Evolutionary conservation across 2,329 filamentous ascomycete genomes (phyloP).

Genomic region (Xylariaceae sp.): DNA sequence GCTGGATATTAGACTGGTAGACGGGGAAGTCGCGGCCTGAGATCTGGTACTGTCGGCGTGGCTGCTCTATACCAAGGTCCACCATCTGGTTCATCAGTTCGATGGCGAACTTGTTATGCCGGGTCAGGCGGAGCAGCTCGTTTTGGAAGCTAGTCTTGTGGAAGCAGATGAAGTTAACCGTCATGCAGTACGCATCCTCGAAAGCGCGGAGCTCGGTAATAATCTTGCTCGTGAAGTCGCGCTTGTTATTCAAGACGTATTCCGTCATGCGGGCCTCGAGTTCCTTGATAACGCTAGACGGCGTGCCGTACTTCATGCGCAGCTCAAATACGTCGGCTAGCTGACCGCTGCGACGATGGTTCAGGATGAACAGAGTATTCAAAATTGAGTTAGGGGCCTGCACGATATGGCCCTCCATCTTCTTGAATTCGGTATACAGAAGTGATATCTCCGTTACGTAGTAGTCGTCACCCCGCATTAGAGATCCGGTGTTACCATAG

Average conservation of each 20-base stretch:
- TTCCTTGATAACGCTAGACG: constrained; percentile 76
- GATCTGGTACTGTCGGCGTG: constrained; percentile 72
- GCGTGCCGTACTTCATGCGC: constrained; percentile 86
- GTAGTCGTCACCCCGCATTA: constrained; percentile 84
- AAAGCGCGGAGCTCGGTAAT: constrained; percentile 82
- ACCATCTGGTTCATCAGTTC: constrained; percentile 87
- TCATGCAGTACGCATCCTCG: constrained; percentile 81
- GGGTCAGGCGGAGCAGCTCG: constrained; percentile 83
- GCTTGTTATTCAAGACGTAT: constrained; percentile 82
- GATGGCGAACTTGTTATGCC: constrained; percentile 92
- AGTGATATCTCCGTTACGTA: constrained; percentile 94
- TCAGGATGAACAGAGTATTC: constrained; percentile 92
- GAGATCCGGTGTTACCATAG: constrained; percentile 85
- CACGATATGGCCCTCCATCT: constrained; percentile 95
- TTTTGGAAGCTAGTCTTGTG: constrained; percentile 98
- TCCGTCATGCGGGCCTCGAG: constrained; percentile 80
- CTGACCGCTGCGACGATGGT: constrained; percentile 86
- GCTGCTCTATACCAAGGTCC: constrained; percentile 82
- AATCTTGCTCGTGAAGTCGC: constrained; percentile 85
- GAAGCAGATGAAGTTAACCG: constrained; percentile 92
- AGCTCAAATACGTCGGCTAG: constrained; percentile 85
- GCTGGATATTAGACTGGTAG: constrained; percentile 48
- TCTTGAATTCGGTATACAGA: constrained; percentile 96
- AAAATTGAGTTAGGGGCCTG: constrained; percentile 94
- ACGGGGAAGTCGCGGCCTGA: constrained; percentile 68